phyloP scores from a whole-genome alignment of 2,329 filamentous ascomycete species.

The Metarhizium brunneum region DNA sequence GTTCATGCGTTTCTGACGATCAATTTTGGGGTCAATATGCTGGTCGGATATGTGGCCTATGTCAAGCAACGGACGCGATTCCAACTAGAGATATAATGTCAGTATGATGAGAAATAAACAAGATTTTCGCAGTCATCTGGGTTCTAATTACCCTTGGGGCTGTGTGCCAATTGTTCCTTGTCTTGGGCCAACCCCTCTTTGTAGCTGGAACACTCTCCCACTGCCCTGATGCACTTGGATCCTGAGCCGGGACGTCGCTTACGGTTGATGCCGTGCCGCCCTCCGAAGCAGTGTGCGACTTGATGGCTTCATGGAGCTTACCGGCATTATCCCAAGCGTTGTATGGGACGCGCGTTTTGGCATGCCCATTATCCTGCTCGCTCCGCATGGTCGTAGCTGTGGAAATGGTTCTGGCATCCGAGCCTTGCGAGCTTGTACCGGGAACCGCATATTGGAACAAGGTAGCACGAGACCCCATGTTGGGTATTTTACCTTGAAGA shows the following conservation, averaged over 20 bases:
- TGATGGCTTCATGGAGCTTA: slow-evolving; percentile 11
- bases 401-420: slow-evolving; percentile 13
- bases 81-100: background rate
- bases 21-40: slow-evolving; percentile 9
- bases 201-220: background rate
- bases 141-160: slow-evolving; percentile 2
- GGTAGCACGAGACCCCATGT: background rate
- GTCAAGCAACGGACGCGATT: background rate
- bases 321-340: slow-evolving; percentile 24
- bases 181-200: background rate
- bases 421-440: background rate
- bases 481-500: background rate
- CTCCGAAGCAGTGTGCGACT: slow-evolving; percentile 15
- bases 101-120: background rate
- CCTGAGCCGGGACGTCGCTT: background rate
- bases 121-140: background rate
- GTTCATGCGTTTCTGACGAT: slow-evolving; percentile 10
- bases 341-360: slow-evolving; percentile 8
- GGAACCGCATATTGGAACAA: background rate
- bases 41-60: slow-evolving; percentile 1
- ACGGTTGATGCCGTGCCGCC: slow-evolving; percentile 5
- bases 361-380: slow-evolving; percentile 2
- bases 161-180: slow-evolving; percentile 15
- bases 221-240: background rate
- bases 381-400: slow-evolving; percentile 21